Conservation (phyloP, 148 eudicot genomes). For the Drosera capensis region DNA sequence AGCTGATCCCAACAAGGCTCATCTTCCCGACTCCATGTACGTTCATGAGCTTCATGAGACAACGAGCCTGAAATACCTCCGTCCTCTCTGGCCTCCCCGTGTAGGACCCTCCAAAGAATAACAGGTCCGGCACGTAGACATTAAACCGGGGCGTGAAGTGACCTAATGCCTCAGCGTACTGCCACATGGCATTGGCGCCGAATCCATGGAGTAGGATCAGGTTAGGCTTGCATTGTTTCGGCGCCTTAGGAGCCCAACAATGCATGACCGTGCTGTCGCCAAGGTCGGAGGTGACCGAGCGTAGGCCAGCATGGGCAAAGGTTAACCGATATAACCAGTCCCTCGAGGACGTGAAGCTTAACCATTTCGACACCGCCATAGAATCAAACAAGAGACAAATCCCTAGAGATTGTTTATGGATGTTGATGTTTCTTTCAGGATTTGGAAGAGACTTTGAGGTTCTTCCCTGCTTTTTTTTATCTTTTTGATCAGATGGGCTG, state of each 20-base stretch:
- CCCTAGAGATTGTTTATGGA: too few relatives aligned
- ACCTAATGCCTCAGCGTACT: conserved; percentile 35
- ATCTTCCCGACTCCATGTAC: conserved; percentile 30
- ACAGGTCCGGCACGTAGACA: conserved; percentile 73
- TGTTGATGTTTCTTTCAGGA: too few relatives aligned
- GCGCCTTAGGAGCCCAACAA: conserved; percentile 66
- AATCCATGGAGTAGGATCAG: conserved; percentile 74
- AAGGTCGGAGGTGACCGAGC: conserved; percentile 29
- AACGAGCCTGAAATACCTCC: conserved; percentile 69
- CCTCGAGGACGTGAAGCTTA: conserved; percentile 57
- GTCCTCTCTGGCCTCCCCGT: conserved; percentile 38
- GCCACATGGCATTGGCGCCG: conserved; percentile 98
- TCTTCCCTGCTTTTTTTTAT: too few relatives aligned
- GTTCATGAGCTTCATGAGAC: conserved; percentile 47
- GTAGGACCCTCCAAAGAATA: conserved; percentile 67
- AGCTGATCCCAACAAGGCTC: conserved; percentile 81
- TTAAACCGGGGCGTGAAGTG: conserved; percentile 50
- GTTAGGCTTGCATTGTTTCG: conserved; percentile 29
- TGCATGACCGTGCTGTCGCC: conserved; percentile 49
- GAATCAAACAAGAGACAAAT: too few relatives aligned
- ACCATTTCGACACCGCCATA: conserved; percentile 11
- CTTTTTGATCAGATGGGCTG: too few relatives aligned
- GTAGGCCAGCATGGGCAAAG: conserved; percentile 47
- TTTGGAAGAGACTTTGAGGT: too few relatives aligned
- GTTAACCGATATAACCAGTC: conserved; percentile 41